Evolutionary conservation across 2,329 filamentous ascomycete genomes (phyloP).

Genomic region (Cladophialophora exuberans): DNA sequence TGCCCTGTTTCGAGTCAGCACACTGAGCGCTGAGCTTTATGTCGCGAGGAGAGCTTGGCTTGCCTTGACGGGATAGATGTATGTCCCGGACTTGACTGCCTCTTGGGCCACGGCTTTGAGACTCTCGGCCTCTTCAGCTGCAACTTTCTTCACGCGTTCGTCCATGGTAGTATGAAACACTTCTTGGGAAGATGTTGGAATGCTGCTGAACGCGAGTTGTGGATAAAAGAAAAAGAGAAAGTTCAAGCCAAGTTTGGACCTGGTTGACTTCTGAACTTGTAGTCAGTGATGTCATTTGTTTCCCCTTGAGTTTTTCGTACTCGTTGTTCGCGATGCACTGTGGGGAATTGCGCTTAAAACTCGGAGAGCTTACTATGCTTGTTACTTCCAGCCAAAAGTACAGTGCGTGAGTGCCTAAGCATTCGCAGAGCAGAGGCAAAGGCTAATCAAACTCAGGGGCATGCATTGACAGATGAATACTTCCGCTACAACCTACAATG

Average conservation of each 20-base stretch:
- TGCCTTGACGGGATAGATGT: conserved; percentile 81
- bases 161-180: conserved; percentile 4
- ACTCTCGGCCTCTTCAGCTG: conserved; percentile 71
- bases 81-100: conserved; percentile 75
- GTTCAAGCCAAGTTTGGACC: neutral
- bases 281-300: neutral
- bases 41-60: conserved; percentile 10
- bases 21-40: neutral
- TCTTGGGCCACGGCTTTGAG: conserved; percentile 66
- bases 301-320: too few species aligned
- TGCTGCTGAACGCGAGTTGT: neutral
- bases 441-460: too few species aligned
- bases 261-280: neutral
- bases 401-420: too few species aligned
- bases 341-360: too few species aligned
- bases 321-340: too few species aligned
- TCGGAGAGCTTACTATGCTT: neutral
- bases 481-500: neutral
- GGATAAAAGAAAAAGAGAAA: too few species aligned
- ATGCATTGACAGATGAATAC: neutral
- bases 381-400: too few species aligned
- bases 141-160: conserved; percentile 60
- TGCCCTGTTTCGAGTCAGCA: conserved; percentile 50
- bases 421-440: too few species aligned
- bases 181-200: neutral